phyloP scores from a whole-genome alignment of 305 asterid species.

The Fraxinus sp. region DNA sequence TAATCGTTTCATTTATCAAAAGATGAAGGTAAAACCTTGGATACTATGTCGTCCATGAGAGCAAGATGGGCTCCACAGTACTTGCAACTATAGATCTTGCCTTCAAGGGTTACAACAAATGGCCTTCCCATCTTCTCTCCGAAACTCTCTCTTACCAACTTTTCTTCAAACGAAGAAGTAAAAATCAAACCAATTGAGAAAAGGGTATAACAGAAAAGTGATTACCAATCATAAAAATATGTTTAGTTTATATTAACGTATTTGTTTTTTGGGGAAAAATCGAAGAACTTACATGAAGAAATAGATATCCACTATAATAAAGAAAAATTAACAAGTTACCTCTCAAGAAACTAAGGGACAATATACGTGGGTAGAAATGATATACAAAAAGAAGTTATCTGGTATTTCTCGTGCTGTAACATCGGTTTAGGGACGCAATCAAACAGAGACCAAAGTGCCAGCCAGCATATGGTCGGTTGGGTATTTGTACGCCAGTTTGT shows the following conservation, averaged over 20 bases:
- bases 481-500: not conserved
- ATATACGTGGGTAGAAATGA: not conserved
- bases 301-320: not conserved
- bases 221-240: not conserved
- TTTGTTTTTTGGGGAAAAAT: not conserved
- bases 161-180: conserved; percentile 1
- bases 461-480: not conserved
- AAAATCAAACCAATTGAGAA: not conserved
- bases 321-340: not conserved
- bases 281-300: not conserved
- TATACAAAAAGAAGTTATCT: not conserved
- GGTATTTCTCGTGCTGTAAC: no score
- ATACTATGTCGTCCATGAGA: conserved; percentile 56
- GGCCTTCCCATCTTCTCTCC: conserved; percentile 62
- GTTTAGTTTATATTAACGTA: not conserved
- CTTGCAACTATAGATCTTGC: conserved; percentile 86
- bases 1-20: not conserved
- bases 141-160: conserved; percentile 6
- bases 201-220: not conserved
- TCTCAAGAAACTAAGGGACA: not conserved
- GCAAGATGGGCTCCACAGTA: conserved; percentile 87
- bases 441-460: not conserved
- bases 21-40: conserved; percentile 49
- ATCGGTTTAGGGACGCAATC: not conserved
- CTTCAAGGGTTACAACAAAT: conserved; percentile 70